Percentiles rank a stretch among this genome's conserved stretches.
Evolutionary conservation across 2,329 filamentous ascomycete species (phyloP).

Genomic region (Ophiobolus disseminans): DNA sequence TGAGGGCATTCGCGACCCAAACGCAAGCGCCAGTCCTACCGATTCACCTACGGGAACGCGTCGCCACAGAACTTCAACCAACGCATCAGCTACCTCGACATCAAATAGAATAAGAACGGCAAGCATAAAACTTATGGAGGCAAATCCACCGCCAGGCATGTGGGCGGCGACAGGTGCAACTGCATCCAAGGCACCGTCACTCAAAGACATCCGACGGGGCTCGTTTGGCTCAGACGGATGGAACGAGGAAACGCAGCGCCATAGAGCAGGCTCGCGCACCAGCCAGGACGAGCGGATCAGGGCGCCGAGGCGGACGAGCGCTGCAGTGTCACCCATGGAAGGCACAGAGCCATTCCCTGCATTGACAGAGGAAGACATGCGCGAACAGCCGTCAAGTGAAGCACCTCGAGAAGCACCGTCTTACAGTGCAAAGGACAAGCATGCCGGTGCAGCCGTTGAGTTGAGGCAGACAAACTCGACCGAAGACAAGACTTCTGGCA

Average conservation of each 20-base stretch:
- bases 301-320: conserved; percentile 5
- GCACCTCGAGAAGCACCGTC: conserved; percentile 4
- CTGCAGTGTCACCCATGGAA: conserved; percentile 5
- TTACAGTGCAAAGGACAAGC: conserved; percentile 18
- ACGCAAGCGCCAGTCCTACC: conserved; percentile 15
- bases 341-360: conserved; percentile 38
- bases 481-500: conserved; percentile 21
- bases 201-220: conserved; percentile 52
- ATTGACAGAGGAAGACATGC: conserved; percentile 37
- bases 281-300: conserved; percentile 29
- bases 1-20: conserved; percentile 18
- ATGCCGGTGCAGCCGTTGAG: conserved; percentile 6
- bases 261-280: conserved; percentile 31
- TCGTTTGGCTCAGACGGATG: conserved; percentile 45
- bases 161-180: conserved; percentile 54
- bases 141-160: conserved; percentile 50
- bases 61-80: conserved; percentile 37
- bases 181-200: conserved; percentile 51
- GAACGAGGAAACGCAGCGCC: conserved; percentile 38
- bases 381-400: conserved; percentile 9
- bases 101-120: conserved; percentile 44
- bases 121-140: conserved; percentile 48
- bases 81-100: conserved; percentile 39
- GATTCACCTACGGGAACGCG: conserved; percentile 25
- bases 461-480: conserved; percentile 27